These are phyloP conservation scores for Eragrostis tef DNA, from an alignment of 202 grass and related monocot genomes.

Conservation along the genomic window DNA sequence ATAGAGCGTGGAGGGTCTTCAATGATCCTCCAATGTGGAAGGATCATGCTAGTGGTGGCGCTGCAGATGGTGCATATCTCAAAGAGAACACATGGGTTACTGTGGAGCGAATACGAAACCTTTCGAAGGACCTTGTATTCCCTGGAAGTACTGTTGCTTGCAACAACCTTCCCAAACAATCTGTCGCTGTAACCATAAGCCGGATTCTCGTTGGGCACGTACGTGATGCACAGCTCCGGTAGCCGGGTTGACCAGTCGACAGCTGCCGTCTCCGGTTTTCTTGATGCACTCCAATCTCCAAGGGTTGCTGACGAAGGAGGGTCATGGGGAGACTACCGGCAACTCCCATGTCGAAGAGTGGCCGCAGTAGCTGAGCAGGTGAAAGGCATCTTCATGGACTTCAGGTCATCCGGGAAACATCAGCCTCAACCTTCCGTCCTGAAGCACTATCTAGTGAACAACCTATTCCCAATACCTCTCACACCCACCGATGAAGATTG, in stretches of 20 bases:
- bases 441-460: too few relatives aligned
- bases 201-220: neutral
- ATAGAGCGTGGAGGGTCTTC: neutral
- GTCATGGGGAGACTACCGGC: too few relatives aligned
- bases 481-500: too few relatives aligned
- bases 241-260: neutral
- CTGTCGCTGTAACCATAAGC: neutral
- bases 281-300: neutral
- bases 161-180: constrained; percentile 26
- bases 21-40: neutral
- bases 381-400: too few relatives aligned
- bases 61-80: constrained; percentile 26
- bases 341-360: too few relatives aligned
- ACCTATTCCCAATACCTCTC: too few relatives aligned
- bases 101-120: neutral
- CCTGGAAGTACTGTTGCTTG: too few relatives aligned
- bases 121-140: constrained; percentile 43
- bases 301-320: too few relatives aligned
- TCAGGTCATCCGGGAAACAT: too few relatives aligned
- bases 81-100: neutral
- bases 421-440: too few relatives aligned
- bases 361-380: too few relatives aligned
- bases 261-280: neutral
- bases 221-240: neutral
- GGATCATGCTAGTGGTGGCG: too few relatives aligned